Evolutionary conservation across 164 flowering plant genomes (phyloP).

Genomic region (Warburgia ugandensis): DNA sequence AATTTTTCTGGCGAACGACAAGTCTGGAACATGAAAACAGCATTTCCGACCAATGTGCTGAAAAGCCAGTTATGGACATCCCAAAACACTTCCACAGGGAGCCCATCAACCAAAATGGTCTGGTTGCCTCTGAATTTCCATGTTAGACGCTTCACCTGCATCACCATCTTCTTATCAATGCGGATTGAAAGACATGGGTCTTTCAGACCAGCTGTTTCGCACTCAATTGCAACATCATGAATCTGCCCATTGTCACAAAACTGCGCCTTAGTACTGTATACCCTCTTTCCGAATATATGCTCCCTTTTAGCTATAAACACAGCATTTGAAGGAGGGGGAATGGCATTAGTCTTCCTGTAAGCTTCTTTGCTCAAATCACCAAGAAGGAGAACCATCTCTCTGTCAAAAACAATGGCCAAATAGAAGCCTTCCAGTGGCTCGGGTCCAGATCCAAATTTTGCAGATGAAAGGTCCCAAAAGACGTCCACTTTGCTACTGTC

Average conservation of each 20-base stretch:
- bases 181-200: slow-evolving; percentile 30
- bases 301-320: slow-evolving; percentile 34
- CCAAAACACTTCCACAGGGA: slow-evolving; percentile 73
- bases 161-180: slow-evolving; percentile 27
- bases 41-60: slow-evolving; percentile 43
- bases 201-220: slow-evolving; percentile 16
- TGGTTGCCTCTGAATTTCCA: slow-evolving; percentile 48
- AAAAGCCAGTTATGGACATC: slow-evolving; percentile 91
- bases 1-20: slow-evolving; percentile 58
- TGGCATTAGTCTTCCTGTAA: slow-evolving; percentile 22
- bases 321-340: slow-evolving; percentile 14
- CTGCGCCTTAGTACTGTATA: slow-evolving; percentile 27
- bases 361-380: slow-evolving; percentile 38
- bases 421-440: slow-evolving; percentile 40
- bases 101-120: slow-evolving; percentile 37
- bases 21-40: slow-evolving; percentile 79
- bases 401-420: slow-evolving; percentile 24
- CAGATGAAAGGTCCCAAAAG: slow-evolving; percentile 37
- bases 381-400: slow-evolving; percentile 27
- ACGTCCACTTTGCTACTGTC: slow-evolving; percentile 24
- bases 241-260: slow-evolving; percentile 29
- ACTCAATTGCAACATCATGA: slow-evolving; percentile 31
- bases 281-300: slow-evolving; percentile 36
- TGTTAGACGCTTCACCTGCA: slow-evolving; percentile 32
- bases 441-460: slow-evolving; percentile 34